Evolutionary conservation across 495 filamentous ascomycete genomes (phyloP).

Genomic region (Tuber magnatum): DNA sequence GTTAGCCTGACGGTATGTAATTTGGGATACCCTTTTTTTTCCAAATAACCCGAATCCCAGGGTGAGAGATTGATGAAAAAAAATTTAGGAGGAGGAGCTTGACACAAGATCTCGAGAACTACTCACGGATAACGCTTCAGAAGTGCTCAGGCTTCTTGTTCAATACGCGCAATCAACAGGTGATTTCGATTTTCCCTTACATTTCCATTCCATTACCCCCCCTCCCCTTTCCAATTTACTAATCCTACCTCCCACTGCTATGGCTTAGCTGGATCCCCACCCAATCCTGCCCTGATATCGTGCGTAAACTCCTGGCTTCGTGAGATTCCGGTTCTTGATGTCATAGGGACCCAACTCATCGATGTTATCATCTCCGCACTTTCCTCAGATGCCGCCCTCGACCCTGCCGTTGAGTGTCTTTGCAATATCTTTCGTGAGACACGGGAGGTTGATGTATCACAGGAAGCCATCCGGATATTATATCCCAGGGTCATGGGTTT

Average conservation of each 20-base stretch:
- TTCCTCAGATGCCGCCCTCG: slow-evolving; percentile 66
- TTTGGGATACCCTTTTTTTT: background rate
- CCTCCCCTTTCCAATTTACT: background rate
- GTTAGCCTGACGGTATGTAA: slow-evolving; percentile 92
- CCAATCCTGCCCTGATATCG: slow-evolving; percentile 82
- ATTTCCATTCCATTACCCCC: background rate
- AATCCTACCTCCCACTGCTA: slow-evolving; percentile 4
- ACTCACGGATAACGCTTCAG: slow-evolving; percentile 76
- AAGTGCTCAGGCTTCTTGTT: slow-evolving; percentile 75
- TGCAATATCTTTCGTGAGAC: slow-evolving; percentile 89
- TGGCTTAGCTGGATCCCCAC: slow-evolving; percentile 45
- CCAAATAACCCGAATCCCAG: slow-evolving; percentile 2
- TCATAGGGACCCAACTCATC: slow-evolving; percentile 80
- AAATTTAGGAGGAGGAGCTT: slow-evolving; percentile 84
- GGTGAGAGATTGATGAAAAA: slow-evolving; percentile 6
- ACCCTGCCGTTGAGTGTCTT: slow-evolving; percentile 86
- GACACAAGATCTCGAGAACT: slow-evolving; percentile 71
- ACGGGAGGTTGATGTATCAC: slow-evolving; percentile 79
- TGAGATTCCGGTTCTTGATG: slow-evolving; percentile 73
- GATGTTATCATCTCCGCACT: slow-evolving; percentile 71
- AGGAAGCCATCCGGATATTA: slow-evolving; percentile 72
- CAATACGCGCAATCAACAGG: slow-evolving; percentile 86
- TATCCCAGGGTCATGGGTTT: slow-evolving; percentile 75
- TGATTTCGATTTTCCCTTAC: slow-evolving; percentile 45
- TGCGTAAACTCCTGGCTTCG: slow-evolving; percentile 95